Evolutionary conservation across 1,284 basidiomycete species (phyloP).

Genomic region (Cutaneotrichosporon sp.): DNA sequence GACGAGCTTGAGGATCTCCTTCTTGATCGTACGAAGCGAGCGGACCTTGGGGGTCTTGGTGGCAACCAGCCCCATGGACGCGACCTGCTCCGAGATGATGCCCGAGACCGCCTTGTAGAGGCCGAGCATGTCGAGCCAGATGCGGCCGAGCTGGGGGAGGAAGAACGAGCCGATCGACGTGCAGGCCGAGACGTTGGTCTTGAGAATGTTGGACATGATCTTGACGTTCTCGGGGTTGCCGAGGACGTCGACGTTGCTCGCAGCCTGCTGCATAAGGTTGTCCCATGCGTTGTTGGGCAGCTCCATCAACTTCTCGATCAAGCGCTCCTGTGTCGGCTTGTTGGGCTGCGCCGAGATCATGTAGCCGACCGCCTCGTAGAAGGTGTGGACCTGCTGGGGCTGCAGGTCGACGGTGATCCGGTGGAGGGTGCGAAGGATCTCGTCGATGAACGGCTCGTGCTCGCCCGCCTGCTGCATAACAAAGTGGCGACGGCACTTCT

Average conservation of each 20-base stretch:
- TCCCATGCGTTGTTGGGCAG: slow-evolving; percentile 99
- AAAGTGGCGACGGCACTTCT: slow-evolving; percentile 97
- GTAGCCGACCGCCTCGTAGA: slow-evolving; percentile 98
- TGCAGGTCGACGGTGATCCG: slow-evolving; percentile 94
- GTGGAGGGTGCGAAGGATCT: slow-evolving; percentile 89
- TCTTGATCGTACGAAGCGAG: slow-evolving; percentile 94
- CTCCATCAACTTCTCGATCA: slow-evolving; percentile 96
- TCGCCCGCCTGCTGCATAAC: slow-evolving; percentile 99
- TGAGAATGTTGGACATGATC: slow-evolving; percentile 94
- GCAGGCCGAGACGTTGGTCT: slow-evolving; percentile 98
- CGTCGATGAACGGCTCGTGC: slow-evolving; percentile 96
- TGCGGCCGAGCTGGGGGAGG: slow-evolving; percentile 90
- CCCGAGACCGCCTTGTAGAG: slow-evolving; percentile 96
- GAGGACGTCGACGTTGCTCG: slow-evolving; percentile 89
- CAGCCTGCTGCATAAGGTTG: slow-evolving; percentile 93
- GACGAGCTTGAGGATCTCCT: slow-evolving; percentile 95
- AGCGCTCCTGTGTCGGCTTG: slow-evolving; percentile 91
- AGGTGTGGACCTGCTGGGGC: slow-evolving; percentile 93
- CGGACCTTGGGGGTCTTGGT: slow-evolving; percentile 98
- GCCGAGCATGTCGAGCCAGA: slow-evolving; percentile 98
- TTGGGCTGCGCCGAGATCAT: slow-evolving; percentile 99
- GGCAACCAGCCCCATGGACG: slow-evolving; percentile 81
- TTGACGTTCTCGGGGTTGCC: slow-evolving; percentile 93
- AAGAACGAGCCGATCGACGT: slow-evolving; percentile 97
- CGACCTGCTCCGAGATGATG: slow-evolving; percentile 94